Percentiles rank a stretch among this genome's conserved stretches.
phyloP scores from a whole-genome alignment of 1,284 basidiomycete species.

The Ustilago curta region DNA sequence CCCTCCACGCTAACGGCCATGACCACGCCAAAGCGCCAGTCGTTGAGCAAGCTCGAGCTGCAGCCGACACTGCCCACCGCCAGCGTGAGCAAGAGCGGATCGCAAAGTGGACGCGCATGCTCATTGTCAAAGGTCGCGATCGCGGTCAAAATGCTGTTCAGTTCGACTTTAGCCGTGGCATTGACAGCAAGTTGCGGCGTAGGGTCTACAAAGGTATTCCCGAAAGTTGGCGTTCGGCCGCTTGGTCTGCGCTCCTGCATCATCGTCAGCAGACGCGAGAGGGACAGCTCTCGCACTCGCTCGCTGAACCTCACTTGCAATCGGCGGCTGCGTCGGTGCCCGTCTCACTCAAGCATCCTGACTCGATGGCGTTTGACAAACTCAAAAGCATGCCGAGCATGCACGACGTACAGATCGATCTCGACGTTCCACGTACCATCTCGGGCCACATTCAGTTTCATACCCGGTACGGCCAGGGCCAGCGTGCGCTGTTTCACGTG shows the following conservation, averaged over 20 bases:
- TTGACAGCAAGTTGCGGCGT: slow-evolving; percentile 72
- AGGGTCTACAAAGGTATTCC: slow-evolving; percentile 95
- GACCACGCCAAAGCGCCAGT: slow-evolving; percentile 1
- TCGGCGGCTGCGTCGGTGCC: not conserved
- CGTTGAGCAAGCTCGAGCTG: slow-evolving; percentile 26
- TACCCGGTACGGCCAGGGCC: slow-evolving; percentile 89
- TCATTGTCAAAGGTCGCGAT: slow-evolving; percentile 46
- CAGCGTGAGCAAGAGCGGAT: slow-evolving; percentile 49
- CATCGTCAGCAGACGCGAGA: slow-evolving; percentile 73
- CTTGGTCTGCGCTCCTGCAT: slow-evolving; percentile 81
- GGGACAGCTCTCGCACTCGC: slow-evolving; percentile 32
- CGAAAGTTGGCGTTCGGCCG: slow-evolving; percentile 91
- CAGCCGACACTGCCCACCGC: slow-evolving; percentile 28
- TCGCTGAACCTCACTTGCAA: slow-evolving; percentile 25
- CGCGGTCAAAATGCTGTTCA: slow-evolving; percentile 42
- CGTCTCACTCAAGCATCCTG: slow-evolving; percentile 8
- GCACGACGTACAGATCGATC: slow-evolving; percentile 96
- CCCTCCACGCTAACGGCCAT: not conserved
- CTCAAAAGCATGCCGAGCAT: slow-evolving; percentile 74
- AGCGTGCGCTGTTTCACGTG: slow-evolving; percentile 80
- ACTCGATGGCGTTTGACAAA: slow-evolving; percentile 7
- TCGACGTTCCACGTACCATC: slow-evolving; percentile 97
- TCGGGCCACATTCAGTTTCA: slow-evolving; percentile 93
- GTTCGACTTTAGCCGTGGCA: slow-evolving; percentile 32
- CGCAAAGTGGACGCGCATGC: slow-evolving; percentile 59